Base-by-base conservation (phyloP, 1,284 basidiomycete genomes). In the Fomes fomentarius region DNA sequence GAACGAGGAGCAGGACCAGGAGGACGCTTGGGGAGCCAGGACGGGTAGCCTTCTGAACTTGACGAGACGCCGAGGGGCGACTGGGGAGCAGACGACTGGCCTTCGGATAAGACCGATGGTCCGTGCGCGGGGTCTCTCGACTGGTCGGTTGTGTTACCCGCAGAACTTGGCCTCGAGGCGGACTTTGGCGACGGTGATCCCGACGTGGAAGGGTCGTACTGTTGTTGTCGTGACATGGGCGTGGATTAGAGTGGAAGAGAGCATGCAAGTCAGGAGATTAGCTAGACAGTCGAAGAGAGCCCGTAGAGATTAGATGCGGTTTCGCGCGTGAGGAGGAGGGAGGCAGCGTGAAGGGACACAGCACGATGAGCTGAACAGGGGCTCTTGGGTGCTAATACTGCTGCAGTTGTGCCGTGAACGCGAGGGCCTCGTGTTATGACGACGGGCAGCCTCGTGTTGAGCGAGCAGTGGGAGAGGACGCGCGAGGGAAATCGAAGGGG, bases 21-120 rank as follows among this genome's bases (percentile, higher is more conserved):
- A 4, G 90, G 89, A n/a, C 89, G 80, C 57, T 76, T 82, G 12
- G 89, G 89, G 4, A 92, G 83, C 89, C 90, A 92, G 25, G 86
- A 85, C 4, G 89, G 89, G 65, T 92, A 92, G 22, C 84, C 83
- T 62, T 89, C 87, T 9, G 84, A 86, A 49, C 60, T 66, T 14
- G 69, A 69, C 2, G 69, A 69, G 50, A 67, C 63, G 43, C 57
- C 60, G 33, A 57, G 67, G 2, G 66, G 67, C 8, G 67, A 67
- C 45, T 66, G 66, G 25, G 68, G 67, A 9, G 66, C 58, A 12
- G 66, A 61, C 19, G 65, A 65, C 14, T 58, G 60, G 22, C 52
- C 55, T 39, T 59, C 62, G 50, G 57, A 52, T 47, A 47, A 56
- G 59, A 61, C 38, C 21, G 64, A 50, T 67, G 63, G 58, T 63